Conservation (phyloP, 441 rosid genomes). For the Bruguiera hainesii region DNA sequence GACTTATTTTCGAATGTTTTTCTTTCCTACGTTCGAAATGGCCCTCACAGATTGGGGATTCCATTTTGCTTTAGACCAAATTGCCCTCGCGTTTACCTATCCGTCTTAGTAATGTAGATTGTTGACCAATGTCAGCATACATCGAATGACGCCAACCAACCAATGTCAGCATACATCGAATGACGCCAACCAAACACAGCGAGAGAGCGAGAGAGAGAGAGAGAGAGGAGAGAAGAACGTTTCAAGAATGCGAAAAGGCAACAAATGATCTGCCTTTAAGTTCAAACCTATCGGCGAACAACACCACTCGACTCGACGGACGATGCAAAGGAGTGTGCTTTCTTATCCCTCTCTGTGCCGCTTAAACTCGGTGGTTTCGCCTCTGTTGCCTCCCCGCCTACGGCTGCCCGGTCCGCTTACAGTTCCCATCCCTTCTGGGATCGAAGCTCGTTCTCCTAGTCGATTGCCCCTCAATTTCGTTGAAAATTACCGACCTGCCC, state of each 20-base stretch:
- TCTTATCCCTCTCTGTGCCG: background rate
- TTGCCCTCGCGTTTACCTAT: background rate
- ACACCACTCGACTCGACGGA: background rate
- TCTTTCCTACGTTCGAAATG: too few species aligned
- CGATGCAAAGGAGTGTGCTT: constrained; percentile 16
- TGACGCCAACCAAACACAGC: too few species aligned
- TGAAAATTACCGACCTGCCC: constrained; percentile 12
- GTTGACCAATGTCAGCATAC: too few species aligned
- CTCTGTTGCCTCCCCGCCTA: background rate
- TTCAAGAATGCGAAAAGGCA: too few species aligned
- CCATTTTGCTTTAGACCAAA: background rate
- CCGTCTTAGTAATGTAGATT: too few species aligned
- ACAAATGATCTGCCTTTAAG: too few species aligned
- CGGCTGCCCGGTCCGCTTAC: constrained; percentile 5
- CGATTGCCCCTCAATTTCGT: background rate
- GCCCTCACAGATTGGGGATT: background rate
- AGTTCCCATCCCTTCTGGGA: constrained; percentile 8
- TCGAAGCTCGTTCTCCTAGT: constrained; percentile 5
- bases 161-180: too few species aligned
- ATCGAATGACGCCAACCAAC: too few species aligned
- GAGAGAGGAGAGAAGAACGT: too few species aligned
- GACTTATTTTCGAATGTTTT: too few species aligned
- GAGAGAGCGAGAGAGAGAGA: too few species aligned
- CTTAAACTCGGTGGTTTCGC: background rate
- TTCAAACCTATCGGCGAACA: too few species aligned